Base-by-base conservation (phyloP, 805 yeast species). In the Sungouiella blattae region DNA sequence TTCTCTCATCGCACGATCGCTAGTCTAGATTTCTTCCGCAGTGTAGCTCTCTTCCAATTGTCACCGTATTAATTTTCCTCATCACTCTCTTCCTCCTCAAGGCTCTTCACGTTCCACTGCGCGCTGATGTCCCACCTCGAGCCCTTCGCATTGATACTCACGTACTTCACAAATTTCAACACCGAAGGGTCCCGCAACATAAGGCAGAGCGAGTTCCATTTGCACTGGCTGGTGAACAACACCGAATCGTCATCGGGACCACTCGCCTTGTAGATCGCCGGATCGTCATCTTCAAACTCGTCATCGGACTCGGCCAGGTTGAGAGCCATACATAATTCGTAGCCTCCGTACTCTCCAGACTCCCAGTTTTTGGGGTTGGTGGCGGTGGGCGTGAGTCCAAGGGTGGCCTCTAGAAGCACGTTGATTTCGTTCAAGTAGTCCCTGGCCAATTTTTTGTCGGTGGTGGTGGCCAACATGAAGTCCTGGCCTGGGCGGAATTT, bases 401-500 rank as follows among this genome's bases (percentile, higher is more conserved):
- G 60, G 0, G 95, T 85, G 3, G 88, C 93, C 52, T 91, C 98
- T 13, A 91, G 57, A 28, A 77, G 61, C 2, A 71, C 65, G 29
- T 66, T 64, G 37, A 61, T 44, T 25, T 67, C 67, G 18, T 60
- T 61, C 47, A 65, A 37, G 35, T 32, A 20, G 50, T 47, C 47
- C 41, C 71, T 34, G 15, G 65, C 64, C 32, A 63, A 35, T 3
- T 57, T 34, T 30, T 58, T 69, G 13, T 71, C 73, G 0, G 75
- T 62, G 2, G 77, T 64, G 1, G 98, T 86, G 0, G 98, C 98
- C 29, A 93, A 64, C 3, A 91, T 89, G 60, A 86, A 93, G 58
- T 93, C 99, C 18, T 77, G 80, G 3, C 98, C 98, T 1, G 96
- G 98, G 50, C 98, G 77, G 64, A 93, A 93, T 44, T 97, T 70